Evolutionary conservation across 352 stramenopile species (phyloP), one percentile per base, ranked within the genome.

Genomic region (Phytophthora foliorum): DNA sequence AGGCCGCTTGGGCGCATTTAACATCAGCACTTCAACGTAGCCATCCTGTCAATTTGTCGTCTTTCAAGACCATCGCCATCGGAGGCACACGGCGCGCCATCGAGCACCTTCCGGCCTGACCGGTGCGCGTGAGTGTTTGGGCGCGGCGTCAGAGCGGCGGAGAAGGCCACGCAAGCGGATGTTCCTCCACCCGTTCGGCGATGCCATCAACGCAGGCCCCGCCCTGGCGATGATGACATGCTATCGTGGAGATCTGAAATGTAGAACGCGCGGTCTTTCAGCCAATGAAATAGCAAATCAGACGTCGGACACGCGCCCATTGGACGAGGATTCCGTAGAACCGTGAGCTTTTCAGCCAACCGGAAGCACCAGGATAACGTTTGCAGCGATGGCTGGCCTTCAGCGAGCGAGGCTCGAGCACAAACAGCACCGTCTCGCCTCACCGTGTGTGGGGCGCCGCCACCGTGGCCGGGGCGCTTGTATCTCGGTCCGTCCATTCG

Each of bases 171-270:
- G 54, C 55, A n/a, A 71, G 55, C 36, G n/a, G 6, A 36, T 22
- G 39, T 34, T 32, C n/a, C 24, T 55, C 49, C 59, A 46, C 29
- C 25, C 14, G 27, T 38, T 34, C 16, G 32, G 17, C 32, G 29
- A 45, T 45, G 36, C 36, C 36, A 42, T n/a, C 14, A 42, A 70
- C 63, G 63, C 44, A 69, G 32, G 52, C 46, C 34, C 11, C 46
- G 24, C 7, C 9, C 0, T 10, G 2, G 45, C 52, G 60, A 75
- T 71, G 67, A 75, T 75, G 61, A 75, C 67, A 75, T 63, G 52
- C 19, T 16, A 17, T 13, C 3, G 34, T 34, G 22, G n/a, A 10
- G 21, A 4, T 9, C 17, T 34, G 44, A 45, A 45, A 45, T 22
- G 39, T 63, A 46, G 57, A 72, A 72, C 41, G 38, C 65, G 8